Conservation (phyloP, 345 rosid species). For the Syzygium aqueum region DNA sequence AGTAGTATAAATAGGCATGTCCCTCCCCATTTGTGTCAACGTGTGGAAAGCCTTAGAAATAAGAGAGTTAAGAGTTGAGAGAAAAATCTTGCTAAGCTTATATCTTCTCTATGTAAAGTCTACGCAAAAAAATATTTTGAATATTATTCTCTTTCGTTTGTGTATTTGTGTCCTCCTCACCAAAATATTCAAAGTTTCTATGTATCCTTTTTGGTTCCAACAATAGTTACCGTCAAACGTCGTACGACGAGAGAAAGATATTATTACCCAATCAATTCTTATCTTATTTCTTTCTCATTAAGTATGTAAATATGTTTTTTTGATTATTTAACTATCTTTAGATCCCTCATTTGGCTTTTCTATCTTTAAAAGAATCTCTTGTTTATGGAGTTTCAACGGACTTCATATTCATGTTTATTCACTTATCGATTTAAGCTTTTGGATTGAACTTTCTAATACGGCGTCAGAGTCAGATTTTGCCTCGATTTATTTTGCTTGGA, state of each 20-base stretch:
- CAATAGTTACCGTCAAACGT: not conserved
- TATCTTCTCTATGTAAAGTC: no score
- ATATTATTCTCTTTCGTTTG: no score
- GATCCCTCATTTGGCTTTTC: not conserved
- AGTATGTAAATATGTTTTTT: not conserved
- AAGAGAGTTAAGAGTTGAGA: no score
- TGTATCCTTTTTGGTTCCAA: no score
- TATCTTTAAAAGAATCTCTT: not conserved
- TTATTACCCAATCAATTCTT: not conserved
- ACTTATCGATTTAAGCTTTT: accelerated
- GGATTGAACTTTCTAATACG: not conserved
- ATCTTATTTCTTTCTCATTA: not conserved
- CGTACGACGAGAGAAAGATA: not conserved
- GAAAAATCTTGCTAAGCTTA: no score
- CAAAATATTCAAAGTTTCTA: no score
- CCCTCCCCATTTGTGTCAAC: no score
- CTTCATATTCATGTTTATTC: not conserved
- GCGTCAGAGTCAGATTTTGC: not conserved
- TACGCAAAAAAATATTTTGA: no score
- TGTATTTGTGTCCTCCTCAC: no score
- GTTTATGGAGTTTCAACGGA: not conserved
- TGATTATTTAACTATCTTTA: not conserved
- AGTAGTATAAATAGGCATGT: no score
- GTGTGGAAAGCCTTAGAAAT: no score
- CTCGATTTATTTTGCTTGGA: not conserved